These are phyloP conservation scores for Mycena capillaripes DNA, from an alignment of 768 basidiomycete species.

Conservation along the genomic window DNA sequence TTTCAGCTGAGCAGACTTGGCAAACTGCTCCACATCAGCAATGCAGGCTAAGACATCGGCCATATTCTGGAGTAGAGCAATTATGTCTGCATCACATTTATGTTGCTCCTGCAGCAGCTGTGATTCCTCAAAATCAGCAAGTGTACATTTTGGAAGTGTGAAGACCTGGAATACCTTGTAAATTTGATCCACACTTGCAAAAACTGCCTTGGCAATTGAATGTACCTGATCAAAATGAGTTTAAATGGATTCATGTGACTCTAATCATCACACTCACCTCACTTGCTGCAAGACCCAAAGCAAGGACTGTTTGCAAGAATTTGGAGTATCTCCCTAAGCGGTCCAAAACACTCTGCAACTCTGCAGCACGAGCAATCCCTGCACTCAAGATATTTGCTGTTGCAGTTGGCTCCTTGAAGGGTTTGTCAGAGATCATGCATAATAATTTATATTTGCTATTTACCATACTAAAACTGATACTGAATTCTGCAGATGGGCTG, in stretches of 20 bases:
- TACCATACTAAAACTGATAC: conserved; percentile 15
- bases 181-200: conserved; percentile 39
- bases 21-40: conserved; percentile 43
- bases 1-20: conserved; percentile 38
- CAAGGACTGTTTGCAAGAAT: conserved; percentile 32
- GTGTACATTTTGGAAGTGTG: neutral
- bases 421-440: neutral
- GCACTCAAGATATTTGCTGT: neutral
- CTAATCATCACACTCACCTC: conserved; percentile 2
- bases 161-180: conserved; percentile 29
- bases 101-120: conserved; percentile 6
- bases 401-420: neutral
- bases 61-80: conserved; percentile 41
- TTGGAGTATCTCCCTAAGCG: conserved; percentile 33
- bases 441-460: neutral
- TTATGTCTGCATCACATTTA: neutral
- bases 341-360: conserved; percentile 36
- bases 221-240: conserved; percentile 40
- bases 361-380: neutral
- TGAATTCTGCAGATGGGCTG: neutral
- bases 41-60: conserved; percentile 39
- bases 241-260: conserved; percentile 15
- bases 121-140: neutral
- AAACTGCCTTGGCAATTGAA: conserved; percentile 40
- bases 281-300: neutral